phyloP scores from a whole-genome alignment of 371 early-diverging fungal species.

The Actinomucor elegans region DNA sequence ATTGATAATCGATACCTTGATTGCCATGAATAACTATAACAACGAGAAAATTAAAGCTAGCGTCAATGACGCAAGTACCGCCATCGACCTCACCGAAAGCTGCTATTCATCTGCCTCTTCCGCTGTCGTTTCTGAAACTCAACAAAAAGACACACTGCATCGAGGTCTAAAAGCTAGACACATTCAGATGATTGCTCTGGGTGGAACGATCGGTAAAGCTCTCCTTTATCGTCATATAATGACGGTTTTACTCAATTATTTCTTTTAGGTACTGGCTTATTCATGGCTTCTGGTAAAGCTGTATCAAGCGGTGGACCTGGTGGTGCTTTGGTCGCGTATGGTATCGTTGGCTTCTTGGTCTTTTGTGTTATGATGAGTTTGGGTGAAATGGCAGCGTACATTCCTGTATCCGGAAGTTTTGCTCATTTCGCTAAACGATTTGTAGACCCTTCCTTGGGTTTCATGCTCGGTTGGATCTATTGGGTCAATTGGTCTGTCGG shows the following conservation, averaged over 20 bases:
- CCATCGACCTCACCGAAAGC: constrained; percentile 1
- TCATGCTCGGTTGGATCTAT: constrained; percentile 73
- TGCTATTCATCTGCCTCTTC: background rate
- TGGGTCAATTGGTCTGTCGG: constrained; percentile 83
- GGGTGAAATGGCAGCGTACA: constrained; percentile 82
- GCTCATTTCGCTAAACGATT: constrained; percentile 77
- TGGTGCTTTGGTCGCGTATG: constrained; percentile 70
- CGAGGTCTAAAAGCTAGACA: constrained; percentile 56
- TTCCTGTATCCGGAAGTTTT: constrained; percentile 81
- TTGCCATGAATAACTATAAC: background rate
- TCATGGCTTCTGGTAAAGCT: constrained; percentile 80
- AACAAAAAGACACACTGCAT: constrained; percentile 5
- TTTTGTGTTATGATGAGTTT: constrained; percentile 76
- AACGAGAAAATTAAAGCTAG: background rate
- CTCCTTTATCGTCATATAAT: no score
- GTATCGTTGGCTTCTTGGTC: constrained; percentile 69
- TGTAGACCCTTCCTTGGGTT: constrained; percentile 74
- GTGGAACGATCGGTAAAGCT: constrained; percentile 55
- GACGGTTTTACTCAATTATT: background rate
- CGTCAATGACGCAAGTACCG: background rate
- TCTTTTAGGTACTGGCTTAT: constrained; percentile 75
- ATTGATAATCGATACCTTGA: background rate
- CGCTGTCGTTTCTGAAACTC: background rate
- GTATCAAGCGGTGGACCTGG: constrained; percentile 74
- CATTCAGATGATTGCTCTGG: constrained; percentile 65